Conservation (phyloP, 805 yeast species). For the Wickerhamiella lipophila region DNA sequence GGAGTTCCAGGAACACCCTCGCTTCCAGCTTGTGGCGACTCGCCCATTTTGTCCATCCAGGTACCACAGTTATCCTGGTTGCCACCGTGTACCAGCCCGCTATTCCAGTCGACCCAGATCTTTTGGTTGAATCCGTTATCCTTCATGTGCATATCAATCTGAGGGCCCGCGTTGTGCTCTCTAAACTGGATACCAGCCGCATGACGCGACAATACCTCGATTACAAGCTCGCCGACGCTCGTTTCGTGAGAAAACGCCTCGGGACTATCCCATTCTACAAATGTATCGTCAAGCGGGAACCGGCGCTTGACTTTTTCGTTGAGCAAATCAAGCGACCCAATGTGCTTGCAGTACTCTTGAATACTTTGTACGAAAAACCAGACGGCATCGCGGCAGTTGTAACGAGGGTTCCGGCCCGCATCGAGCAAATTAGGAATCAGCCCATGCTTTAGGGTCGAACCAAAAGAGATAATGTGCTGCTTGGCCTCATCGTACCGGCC, state of each 20-base stretch:
- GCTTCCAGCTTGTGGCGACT: constrained; percentile 65
- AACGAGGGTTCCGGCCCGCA: constrained; percentile 87
- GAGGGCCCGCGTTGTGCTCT: constrained; percentile 90
- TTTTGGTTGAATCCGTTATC: constrained; percentile 84
- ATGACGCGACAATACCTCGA: constrained; percentile 75
- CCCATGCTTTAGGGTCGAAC: constrained; percentile 86
- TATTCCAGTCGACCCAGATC: constrained; percentile 72
- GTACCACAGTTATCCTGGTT: constrained; percentile 91
- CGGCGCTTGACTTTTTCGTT: constrained; percentile 66
- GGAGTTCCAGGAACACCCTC: constrained; percentile 97
- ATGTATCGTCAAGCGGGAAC: constrained; percentile 80
- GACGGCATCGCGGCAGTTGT: constrained; percentile 92
- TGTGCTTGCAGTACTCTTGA: constrained; percentile 63
- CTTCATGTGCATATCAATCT: constrained; percentile 80
- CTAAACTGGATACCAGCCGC: constrained; percentile 78
- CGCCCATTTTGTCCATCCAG: constrained; percentile 99
- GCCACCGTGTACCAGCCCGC: constrained; percentile 84
- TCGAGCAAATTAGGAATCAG: constrained; percentile 86
- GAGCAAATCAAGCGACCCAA: constrained; percentile 49
- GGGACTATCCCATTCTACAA: constrained; percentile 52
- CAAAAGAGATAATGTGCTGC: constrained; percentile 72
- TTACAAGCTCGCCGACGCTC: constrained; percentile 62
- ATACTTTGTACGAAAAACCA: constrained; percentile 89
- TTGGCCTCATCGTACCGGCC: constrained; percentile 71
- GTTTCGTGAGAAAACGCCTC: constrained; percentile 63